Base-by-base conservation (phyloP, 2,329 filamentous ascomycete genomes). In the Talaromyces amestolkiae region DNA sequence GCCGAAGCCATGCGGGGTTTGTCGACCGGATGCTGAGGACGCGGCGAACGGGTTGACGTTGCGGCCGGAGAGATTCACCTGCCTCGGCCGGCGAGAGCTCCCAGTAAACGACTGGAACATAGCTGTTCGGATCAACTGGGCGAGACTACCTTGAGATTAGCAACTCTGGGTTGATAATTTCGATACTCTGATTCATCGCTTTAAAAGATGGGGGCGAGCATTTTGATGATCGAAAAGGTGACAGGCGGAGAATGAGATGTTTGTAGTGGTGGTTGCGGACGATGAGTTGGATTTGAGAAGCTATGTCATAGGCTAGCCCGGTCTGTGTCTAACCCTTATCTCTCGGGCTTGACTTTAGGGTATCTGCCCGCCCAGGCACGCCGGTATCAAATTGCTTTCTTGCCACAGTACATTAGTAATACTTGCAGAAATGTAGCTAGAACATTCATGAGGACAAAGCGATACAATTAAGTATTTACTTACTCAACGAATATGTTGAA, bases 71-170 rank as follows among this genome's bases (percentile, higher is more conserved):
- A 99, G 89, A 79, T 98, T 97, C 75, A 98, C 92, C 77, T 97
- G 93, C 70, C 95, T 89, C 68, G 90, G 89, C 70, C 91, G 91
- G 73, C 92, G 89, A 72, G 92, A 91, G 79, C 82, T 91, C 71
- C 95, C 95, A 27, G 91, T 95, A 81, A 99, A 99, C 63, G 91
- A 93, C 68, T 91, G 89, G 80, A 95, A 96, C 94, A 97, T 97
- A 71, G 74, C 76, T 69, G 65, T 54, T 58, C 45, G 47, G 49
- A 33, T 53, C 19, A 33, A 54, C 51, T 33, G 19, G 33, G 54
- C 43, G 49, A 63, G 51, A 22, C 33, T 63, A 47, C 33, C 56
- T 45, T 54, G 53, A 58, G 10, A 59, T 22, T 37, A 49, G 61
- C 15, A 37, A 39, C 53, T 51, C 22, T 37, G 61, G 33, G 43